Percentiles rank a stretch among this genome's conserved stretches.
Conservation (phyloP, 129 eudicot genomes). For the Daucus carota region DH1_v3.0 NC_030383.2:2117501-2118000, state of each 20-base stretch:
- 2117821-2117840: neutral
- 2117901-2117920: conserved; percentile 10
- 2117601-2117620: neutral
- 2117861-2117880: conserved; percentile 23
- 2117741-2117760: neutral
- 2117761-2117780: conserved; percentile 14
- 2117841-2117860: conserved; percentile 17
- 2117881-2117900: conserved; percentile 4
- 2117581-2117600: neutral
- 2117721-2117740: conserved; percentile 3
- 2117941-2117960: conserved; percentile 3
- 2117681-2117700: neutral
- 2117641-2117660: neutral
- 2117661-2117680: neutral
- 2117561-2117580: too few species aligned
- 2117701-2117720: neutral
- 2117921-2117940: conserved; percentile 15
- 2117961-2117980: conserved; percentile 29
- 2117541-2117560: too few species aligned
- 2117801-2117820: neutral
- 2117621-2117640: neutral
- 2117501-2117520: neutral
- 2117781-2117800: conserved; percentile 6
- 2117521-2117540: too few species aligned
- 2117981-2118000: conserved; percentile 60